Conservation (phyloP, 2,329 filamentous ascomycete genomes). For the Aspergillus novofumigatus region DNA sequence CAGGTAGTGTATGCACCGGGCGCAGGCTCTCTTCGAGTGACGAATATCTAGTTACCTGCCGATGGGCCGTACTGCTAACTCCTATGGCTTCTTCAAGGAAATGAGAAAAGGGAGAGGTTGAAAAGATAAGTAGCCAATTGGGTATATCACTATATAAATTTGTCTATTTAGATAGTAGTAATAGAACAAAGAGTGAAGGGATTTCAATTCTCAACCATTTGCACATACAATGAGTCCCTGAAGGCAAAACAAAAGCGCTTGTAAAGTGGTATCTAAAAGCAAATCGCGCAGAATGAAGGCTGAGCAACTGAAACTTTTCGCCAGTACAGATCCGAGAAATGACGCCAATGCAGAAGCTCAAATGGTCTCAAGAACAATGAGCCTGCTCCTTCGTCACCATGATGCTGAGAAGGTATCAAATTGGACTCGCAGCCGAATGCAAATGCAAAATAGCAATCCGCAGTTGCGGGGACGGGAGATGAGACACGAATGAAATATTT, state of each 20-base stretch:
- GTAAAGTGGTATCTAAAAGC: conserved; percentile 1
- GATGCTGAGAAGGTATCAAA: conserved; percentile 24
- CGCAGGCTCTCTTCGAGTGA: neutral
- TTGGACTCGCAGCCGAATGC: conserved; percentile 20
- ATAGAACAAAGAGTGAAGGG: neutral
- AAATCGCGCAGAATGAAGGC: neutral
- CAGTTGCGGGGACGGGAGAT: neutral
- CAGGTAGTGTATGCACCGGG: neutral
- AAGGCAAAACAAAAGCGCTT: neutral
- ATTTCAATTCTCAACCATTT: neutral
- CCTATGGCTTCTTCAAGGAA: neutral
- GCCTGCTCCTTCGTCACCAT: conserved; percentile 17
- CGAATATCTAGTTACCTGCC: neutral
- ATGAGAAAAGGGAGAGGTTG: neutral
- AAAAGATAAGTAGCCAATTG: neutral
- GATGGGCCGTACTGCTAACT: neutral
- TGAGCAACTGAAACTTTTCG: conserved; percentile 6
- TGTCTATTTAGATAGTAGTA: conserved; percentile 1
- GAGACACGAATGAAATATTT: neutral
- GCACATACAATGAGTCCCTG: neutral
- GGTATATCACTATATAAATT: conserved; percentile 2
- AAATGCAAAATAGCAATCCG: neutral
- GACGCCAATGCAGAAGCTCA: conserved; percentile 26
- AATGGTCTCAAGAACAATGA: conserved; percentile 19
- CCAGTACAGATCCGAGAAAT: conserved; percentile 18